These are phyloP conservation scores for Chytriomyces hyalinus DNA, from an alignment of 192 early-diverging fungal genomes.

Conservation along the genomic window DNA sequence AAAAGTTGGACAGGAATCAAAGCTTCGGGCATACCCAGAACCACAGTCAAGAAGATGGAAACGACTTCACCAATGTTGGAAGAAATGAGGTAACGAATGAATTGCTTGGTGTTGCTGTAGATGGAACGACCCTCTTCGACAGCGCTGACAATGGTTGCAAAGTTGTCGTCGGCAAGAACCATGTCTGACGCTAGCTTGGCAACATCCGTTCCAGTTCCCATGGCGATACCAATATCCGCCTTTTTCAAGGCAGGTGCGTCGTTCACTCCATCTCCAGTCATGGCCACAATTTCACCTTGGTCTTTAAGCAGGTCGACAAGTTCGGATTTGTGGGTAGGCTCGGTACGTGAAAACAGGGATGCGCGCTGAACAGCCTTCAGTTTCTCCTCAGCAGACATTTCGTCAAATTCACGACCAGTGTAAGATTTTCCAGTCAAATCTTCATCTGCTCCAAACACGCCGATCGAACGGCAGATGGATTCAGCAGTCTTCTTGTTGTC, in stretches of 20 bases:
- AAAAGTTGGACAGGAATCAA: conserved; percentile 96
- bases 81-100: conserved; percentile 97
- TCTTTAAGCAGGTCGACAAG: conserved; percentile 90
- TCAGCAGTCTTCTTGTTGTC: conserved; percentile 98
- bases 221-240: conserved; percentile 99
- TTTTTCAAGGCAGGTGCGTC: conserved; percentile 97
- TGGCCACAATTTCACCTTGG: conserved; percentile 83
- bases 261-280: conserved; percentile 99
- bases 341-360: conserved; percentile 90
- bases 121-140: conserved; percentile 97
- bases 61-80: conserved; percentile 99
- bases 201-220: conserved; percentile 98
- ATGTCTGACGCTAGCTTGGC: conserved; percentile 98
- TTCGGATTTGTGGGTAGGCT: conserved; percentile 94
- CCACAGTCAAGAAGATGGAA: conserved; percentile 93
- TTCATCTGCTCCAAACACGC: conserved; percentile 76
- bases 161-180: conserved; percentile 99
- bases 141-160: conserved; percentile 95
- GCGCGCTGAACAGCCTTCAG: conserved; percentile 72
- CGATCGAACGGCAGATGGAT: conserved; percentile 93
- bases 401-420: conserved; percentile 96
- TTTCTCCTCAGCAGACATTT: conserved; percentile 76
- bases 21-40: conserved; percentile 96
- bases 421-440: conserved; percentile 71
- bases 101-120: conserved; percentile 99